A percentile compares a stretch with the other conserved stretches of the same genome.
Evolutionary conservation across 176 grass and related monocot species (phyloP).

Genomic region (Cymbopogon citratus): DNA sequence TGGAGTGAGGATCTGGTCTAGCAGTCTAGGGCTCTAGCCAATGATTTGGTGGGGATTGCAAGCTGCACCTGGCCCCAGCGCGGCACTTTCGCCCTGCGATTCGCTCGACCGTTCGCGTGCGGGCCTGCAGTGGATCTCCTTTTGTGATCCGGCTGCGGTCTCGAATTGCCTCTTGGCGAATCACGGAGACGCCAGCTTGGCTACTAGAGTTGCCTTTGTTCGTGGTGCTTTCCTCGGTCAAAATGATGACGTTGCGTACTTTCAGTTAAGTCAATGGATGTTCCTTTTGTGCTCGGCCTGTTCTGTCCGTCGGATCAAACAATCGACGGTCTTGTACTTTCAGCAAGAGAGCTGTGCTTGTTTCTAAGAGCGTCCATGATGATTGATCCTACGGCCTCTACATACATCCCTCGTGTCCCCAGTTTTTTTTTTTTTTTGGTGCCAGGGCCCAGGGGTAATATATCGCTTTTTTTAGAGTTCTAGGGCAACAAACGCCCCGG

Average conservation of each 20-base stretch:
- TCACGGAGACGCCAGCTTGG: background rate
- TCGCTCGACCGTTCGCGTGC: background rate
- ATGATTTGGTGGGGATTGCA: background rate
- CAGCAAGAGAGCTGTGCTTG: background rate
- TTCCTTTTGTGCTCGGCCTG: background rate
- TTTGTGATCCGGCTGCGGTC: conserved; percentile 10
- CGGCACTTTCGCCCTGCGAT: background rate
- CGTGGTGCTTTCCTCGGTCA: background rate
- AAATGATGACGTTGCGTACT: conserved; percentile 11
- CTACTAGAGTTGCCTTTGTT: background rate
- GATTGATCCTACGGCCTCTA: background rate
- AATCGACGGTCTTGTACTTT: background rate
- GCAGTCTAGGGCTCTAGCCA: background rate
- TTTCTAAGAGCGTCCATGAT: background rate
- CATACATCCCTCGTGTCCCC: background rate
- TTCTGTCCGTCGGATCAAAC: conserved; percentile 22
- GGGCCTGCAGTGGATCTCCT: background rate
- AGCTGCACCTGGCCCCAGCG: background rate
- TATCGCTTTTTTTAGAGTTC: background rate
- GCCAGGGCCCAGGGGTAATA: background rate
- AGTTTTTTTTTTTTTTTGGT: background rate
- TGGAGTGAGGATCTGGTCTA: background rate
- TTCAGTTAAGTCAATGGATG: conserved; percentile 28
- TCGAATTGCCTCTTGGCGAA: conserved; percentile 12
- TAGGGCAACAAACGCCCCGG: too few species aligned